phyloP scores from a whole-genome alignment of 1,284 basidiomycete species.

The Rhodotorula sp. region DNA sequence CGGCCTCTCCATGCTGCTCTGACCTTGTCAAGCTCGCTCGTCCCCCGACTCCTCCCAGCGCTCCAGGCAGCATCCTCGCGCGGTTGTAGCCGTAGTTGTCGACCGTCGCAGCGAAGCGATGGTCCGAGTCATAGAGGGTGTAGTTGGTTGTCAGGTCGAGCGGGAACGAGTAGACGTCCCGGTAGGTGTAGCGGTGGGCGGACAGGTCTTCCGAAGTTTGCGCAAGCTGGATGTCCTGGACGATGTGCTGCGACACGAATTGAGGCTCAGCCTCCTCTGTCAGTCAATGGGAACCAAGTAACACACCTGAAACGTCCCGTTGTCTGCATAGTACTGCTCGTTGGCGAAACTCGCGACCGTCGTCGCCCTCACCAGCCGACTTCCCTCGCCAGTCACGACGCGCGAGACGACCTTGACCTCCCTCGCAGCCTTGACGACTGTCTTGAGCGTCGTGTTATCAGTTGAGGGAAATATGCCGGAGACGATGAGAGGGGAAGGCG shows the following conservation, averaged over 20 bases:
- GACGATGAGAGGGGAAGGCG: conserved; percentile 12
- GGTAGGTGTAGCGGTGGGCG: background rate
- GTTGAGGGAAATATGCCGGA: conserved; percentile 6
- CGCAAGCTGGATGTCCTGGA: background rate
- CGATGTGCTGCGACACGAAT: background rate
- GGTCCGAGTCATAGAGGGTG: background rate
- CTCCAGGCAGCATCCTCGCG: background rate
- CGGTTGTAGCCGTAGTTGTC: conserved; percentile 12
- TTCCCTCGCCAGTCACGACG: conserved; percentile 20
- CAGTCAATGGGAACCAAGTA: rapidly evolving
- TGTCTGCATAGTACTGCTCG: conserved; percentile 14
- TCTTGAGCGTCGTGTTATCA: conserved; percentile 20
- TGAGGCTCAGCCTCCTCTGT: no score
- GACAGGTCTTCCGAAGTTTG: conserved; percentile 2
- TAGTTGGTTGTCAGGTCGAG: conserved; percentile 11
- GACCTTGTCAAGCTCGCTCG: background rate
- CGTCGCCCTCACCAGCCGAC: conserved; percentile 13
- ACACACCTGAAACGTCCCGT: conserved; percentile 29
- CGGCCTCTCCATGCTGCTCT: background rate
- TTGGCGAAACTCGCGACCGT: conserved; percentile 17
- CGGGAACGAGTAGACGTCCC: conserved; percentile 1
- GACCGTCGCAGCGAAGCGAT: conserved; percentile 3
- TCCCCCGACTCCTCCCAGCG: background rate
- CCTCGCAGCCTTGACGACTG: conserved; percentile 10
- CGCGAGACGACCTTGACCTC: conserved; percentile 11